Percentiles rank a stretch among this genome's conserved stretches.
Conservation (phyloP, 345 rosid genomes). For the Sapria himalayana region DNA sequence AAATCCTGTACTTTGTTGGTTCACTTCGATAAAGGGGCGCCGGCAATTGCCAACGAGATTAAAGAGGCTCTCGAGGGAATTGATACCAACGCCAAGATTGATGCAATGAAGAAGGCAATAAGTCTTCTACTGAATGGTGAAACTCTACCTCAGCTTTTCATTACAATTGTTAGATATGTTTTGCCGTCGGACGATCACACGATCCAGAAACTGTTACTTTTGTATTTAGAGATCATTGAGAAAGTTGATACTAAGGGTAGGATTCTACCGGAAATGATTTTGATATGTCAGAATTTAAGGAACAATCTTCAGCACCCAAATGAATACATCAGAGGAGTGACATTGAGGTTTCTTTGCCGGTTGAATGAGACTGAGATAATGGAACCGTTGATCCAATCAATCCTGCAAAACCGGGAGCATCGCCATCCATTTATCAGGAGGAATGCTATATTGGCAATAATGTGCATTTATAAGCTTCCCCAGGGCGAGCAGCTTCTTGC, state of each 20-base stretch:
- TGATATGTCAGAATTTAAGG: constrained; percentile 78
- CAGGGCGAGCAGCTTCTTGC: constrained; percentile 51
- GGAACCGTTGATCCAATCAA: constrained; percentile 57
- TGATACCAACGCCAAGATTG: constrained; percentile 40
- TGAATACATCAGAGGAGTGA: constrained; percentile 82
- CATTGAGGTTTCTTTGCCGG: constrained; percentile 57
- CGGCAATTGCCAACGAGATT: constrained; percentile 72
- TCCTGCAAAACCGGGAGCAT: constrained; percentile 51
- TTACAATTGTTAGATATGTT: constrained; percentile 81
- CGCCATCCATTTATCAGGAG: constrained; percentile 54
- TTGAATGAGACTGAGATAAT: constrained; percentile 45
- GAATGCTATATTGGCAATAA: constrained; percentile 51
- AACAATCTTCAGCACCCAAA: constrained; percentile 96
- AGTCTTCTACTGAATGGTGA: constrained; percentile 86
- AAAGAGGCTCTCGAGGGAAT: constrained; percentile 89
- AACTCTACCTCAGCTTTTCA: constrained; percentile 81
- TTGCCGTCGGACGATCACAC: constrained; percentile 90
- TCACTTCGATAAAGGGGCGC: constrained; percentile 70
- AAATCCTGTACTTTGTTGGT: constrained; percentile 63
- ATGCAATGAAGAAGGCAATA: constrained; percentile 77
- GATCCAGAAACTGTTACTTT: constrained; percentile 62
- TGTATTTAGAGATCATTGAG: constrained; percentile 78
- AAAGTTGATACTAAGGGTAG: constrained; percentile 60
- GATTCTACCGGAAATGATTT: constrained; percentile 83
- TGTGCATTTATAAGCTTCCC: constrained; percentile 58